Percentiles rank a stretch among this genome's conserved stretches.
phyloP scores from a whole-genome alignment of 352 stramenopile genomes.

The Pythium sukuiense region DNA sequence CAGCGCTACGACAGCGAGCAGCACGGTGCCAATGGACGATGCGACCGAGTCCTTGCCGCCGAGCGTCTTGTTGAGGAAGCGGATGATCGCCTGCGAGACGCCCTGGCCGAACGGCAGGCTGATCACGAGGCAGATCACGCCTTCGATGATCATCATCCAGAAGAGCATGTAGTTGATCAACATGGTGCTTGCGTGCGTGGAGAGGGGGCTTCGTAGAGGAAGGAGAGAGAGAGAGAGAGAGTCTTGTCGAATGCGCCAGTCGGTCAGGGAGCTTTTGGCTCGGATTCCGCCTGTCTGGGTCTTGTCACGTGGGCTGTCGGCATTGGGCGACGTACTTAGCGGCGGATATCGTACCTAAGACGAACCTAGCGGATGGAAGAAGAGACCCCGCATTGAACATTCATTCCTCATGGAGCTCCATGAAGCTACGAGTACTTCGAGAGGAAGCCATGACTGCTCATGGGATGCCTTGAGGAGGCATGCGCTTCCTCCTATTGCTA shows the following conservation, averaged over 20 bases:
- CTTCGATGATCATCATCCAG: slow-evolving; percentile 55
- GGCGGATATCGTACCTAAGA: neutral
- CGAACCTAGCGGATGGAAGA: neutral
- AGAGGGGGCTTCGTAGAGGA: neutral
- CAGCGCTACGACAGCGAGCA: slow-evolving; percentile 61
- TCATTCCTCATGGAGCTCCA: slow-evolving; percentile 8
- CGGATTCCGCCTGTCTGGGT: neutral
- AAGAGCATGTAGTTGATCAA: slow-evolving; percentile 63
- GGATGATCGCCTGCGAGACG: slow-evolving; percentile 51
- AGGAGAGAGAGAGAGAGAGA: no score
- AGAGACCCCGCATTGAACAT: neutral
- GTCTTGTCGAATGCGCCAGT: neutral
- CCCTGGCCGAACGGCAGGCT: slow-evolving; percentile 61
- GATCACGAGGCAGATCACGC: slow-evolving; percentile 47
- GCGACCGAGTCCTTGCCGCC: slow-evolving; percentile 46
- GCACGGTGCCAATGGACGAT: slow-evolving; percentile 43
- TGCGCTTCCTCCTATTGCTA: no score
- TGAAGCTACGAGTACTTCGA: neutral
- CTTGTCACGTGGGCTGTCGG: slow-evolving; percentile 3
- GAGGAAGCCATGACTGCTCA: no score
- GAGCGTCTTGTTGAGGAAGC: slow-evolving; percentile 51
- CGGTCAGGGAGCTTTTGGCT: neutral
- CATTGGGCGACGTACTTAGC: slow-evolving; percentile 12
- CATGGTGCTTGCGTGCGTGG: slow-evolving; percentile 32
- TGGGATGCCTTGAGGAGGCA: no score